Conservation (phyloP, 768 basidiomycete genomes). For the Rhodotorula taiwanensis region DNA sequence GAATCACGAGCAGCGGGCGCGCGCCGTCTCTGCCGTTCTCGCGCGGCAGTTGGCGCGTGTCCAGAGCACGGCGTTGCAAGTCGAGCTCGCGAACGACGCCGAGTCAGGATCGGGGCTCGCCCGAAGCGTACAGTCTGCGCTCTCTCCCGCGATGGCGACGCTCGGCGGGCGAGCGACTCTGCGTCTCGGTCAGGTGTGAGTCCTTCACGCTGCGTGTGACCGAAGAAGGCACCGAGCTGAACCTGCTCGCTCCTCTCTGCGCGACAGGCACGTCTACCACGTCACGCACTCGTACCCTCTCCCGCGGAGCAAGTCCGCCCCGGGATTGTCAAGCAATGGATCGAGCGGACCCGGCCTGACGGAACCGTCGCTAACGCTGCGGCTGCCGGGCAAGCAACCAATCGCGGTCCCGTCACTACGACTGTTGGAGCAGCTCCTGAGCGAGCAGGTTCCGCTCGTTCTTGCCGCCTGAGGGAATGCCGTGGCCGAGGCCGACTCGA, state of each 20-base stretch:
- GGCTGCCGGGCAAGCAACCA: slow-evolving; percentile 13
- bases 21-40: background rate
- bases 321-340: no score
- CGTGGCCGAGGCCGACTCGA: no score
- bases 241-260: background rate
- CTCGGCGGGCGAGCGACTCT: slow-evolving; percentile 24
- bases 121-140: slow-evolving; percentile 1
- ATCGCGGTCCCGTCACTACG: slow-evolving; percentile 15
- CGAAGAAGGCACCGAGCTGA: no score
- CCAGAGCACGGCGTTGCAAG: background rate
- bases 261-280: slow-evolving; percentile 19
- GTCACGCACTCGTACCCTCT: slow-evolving; percentile 17
- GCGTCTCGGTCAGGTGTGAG: background rate
- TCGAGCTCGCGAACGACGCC: background rate
- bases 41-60: background rate
- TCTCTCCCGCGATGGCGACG: background rate
- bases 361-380: slow-evolving; percentile 11
- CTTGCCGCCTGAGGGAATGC: background rate
- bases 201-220: background rate
- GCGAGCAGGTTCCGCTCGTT: slow-evolving; percentile 3
- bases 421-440: slow-evolving; percentile 15
- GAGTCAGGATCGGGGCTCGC: background rate
- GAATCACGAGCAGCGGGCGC: slow-evolving; percentile 11
- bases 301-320: slow-evolving; percentile 6
- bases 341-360: no score